Percentiles rank a stretch among this genome's conserved stretches.
Conservation (phyloP, 176 grass and related monocot genomes). For the Thinopyrum elongatum region DNA sequence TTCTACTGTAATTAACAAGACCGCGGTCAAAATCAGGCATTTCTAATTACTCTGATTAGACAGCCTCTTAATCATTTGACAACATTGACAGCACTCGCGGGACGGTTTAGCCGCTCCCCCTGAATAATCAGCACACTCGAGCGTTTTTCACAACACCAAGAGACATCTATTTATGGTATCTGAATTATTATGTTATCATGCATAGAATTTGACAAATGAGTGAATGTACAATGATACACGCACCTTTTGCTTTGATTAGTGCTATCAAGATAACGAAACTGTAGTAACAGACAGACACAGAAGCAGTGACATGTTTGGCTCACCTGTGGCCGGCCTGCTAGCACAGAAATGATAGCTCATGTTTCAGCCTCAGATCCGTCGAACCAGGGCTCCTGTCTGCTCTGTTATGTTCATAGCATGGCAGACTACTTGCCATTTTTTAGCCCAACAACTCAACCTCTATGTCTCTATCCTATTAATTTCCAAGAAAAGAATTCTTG, state of each 20-base stretch:
- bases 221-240: not conserved
- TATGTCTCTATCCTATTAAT: not conserved
- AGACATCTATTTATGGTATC: not conserved
- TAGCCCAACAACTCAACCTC: not conserved
- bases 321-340: not conserved
- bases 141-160: not conserved
- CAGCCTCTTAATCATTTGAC: not conserved
- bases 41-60: not conserved
- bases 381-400: not conserved
- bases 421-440: not conserved
- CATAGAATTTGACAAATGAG: not conserved
- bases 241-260: not conserved
- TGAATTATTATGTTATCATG: not conserved
- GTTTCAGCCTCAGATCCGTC: slow-evolving; percentile 7
- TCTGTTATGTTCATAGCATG: not conserved
- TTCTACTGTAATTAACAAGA: not conserved
- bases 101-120: not conserved
- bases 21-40: not conserved
- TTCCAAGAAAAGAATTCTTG: not conserved
- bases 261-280: not conserved
- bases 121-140: not conserved
- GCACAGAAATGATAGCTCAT: slow-evolving; percentile 10
- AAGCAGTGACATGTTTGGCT: slow-evolving; percentile 1
- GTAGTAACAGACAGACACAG: not conserved
- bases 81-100: not conserved